phyloP scores from a whole-genome alignment of 371 early-diverging fungal genomes.

The Enteropsectra breve region DNA sequence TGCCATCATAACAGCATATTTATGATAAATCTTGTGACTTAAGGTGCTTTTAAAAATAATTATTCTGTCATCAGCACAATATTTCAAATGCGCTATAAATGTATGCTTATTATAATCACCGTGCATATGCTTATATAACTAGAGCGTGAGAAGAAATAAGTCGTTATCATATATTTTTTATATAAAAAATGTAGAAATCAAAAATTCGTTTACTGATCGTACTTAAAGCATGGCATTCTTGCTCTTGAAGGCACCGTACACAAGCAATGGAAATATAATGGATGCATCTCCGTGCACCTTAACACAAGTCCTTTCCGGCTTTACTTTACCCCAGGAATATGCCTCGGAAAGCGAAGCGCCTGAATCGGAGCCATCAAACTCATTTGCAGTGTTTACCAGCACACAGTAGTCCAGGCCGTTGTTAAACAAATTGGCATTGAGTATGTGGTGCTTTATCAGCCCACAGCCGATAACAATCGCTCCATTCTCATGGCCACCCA shows the following conservation, averaged over 20 bases:
- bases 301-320: slow-evolving; percentile 70
- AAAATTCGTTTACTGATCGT: neutral
- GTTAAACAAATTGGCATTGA: slow-evolving; percentile 90
- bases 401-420: slow-evolving; percentile 97
- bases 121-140: too few species aligned
- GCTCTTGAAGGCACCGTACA: slow-evolving; percentile 38
- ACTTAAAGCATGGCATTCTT: slow-evolving; percentile 2
- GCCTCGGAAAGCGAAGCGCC: slow-evolving; percentile 97
- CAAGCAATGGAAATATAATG: slow-evolving; percentile 67
- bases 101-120: too few species aligned
- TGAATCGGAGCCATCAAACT: slow-evolving; percentile 96
- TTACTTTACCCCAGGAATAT: slow-evolving; percentile 96
- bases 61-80: too few species aligned
- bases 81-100: too few species aligned
- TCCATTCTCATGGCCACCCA: slow-evolving; percentile 83
- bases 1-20: neutral
- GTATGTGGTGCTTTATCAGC: slow-evolving; percentile 93
- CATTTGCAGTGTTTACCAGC: slow-evolving; percentile 89
- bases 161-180: too few species aligned
- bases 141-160: too few species aligned
- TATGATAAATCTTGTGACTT: too few species aligned
- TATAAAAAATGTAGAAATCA: neutral
- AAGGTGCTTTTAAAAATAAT: too few species aligned
- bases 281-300: slow-evolving; percentile 92
- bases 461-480: slow-evolving; percentile 95